Percentiles rank a stretch among this genome's conserved stretches.
Evolutionary conservation across 139 green algal species (phyloP).

Genomic region (Chlamydomonas asymmetrica): DNA sequence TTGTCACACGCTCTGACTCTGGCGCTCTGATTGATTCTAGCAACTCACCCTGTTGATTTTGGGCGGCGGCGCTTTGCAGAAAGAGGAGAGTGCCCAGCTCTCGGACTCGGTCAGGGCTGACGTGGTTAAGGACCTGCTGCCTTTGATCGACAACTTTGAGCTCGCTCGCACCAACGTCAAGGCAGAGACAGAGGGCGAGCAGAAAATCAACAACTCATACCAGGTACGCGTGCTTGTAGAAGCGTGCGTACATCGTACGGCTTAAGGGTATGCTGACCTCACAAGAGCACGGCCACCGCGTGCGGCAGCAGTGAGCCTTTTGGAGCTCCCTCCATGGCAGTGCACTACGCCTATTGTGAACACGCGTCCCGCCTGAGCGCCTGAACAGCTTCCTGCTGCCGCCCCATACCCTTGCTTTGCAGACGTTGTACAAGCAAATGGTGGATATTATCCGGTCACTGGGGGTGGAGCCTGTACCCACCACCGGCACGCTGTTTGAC

Average conservation of each 20-base stretch:
- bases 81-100: conserved; percentile 76
- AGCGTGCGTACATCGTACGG: neutral
- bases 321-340: too few relatives aligned
- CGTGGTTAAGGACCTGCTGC: conserved; percentile 81
- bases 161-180: conserved; percentile 83
- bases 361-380: too few relatives aligned
- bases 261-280: neutral
- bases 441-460: conserved; percentile 86
- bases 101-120: conserved; percentile 62
- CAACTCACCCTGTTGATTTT: too few relatives aligned
- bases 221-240: conserved; percentile 53
- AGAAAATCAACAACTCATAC: conserved; percentile 92
- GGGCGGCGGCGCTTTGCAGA: conserved; percentile 48
- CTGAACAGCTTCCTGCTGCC: neutral
- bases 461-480: conserved; percentile 84
- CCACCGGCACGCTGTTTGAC: conserved; percentile 89
- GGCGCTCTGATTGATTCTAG: too few relatives aligned
- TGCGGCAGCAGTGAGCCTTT: too few relatives aligned
- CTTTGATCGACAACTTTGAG: conserved; percentile 97
- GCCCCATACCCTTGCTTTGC: neutral
- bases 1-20: too few relatives aligned
- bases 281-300: too few relatives aligned
- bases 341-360: too few relatives aligned
- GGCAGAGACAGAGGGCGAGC: conserved; percentile 86
- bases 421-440: conserved; percentile 95